Evolutionary conservation across 495 filamentous ascomycete species (phyloP).

Genomic region (Aspergillus leporis): DNA sequence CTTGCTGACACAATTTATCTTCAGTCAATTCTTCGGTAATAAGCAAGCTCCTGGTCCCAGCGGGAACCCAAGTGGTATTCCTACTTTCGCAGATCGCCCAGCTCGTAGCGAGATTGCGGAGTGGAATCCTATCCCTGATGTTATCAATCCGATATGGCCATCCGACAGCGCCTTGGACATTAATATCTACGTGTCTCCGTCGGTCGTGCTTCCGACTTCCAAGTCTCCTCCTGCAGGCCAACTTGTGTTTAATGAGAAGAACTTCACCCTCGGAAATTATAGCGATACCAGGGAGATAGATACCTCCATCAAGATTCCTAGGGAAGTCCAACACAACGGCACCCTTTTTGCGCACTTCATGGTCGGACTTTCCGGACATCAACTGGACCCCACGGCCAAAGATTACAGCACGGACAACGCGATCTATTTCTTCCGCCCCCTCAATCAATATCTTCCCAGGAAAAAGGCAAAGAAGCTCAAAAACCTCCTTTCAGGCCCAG

Average conservation of each 20-base stretch:
- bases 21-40: conserved; percentile 57
- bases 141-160: conserved; percentile 86
- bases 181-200: conserved; percentile 77
- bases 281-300: conserved; percentile 76
- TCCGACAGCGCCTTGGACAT: conserved; percentile 77
- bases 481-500: conserved; percentile 67
- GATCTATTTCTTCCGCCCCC: conserved; percentile 77
- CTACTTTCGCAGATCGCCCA: conserved; percentile 67
- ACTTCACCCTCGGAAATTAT: conserved; percentile 78
- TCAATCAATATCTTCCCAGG: conserved; percentile 88
- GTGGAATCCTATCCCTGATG: conserved; percentile 73
- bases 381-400: conserved; percentile 70
- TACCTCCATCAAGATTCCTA: conserved; percentile 75
- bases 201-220: conserved; percentile 66
- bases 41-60: conserved; percentile 44
- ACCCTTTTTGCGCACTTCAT: conserved; percentile 95
- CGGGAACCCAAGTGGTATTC: conserved; percentile 54
- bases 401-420: conserved; percentile 73
- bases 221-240: conserved; percentile 52
- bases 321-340: conserved; percentile 83
- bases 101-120: conserved; percentile 56
- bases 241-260: conserved; percentile 75
- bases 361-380: conserved; percentile 69
- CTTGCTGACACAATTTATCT: conserved; percentile 62
- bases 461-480: conserved; percentile 92